A percentile compares a stretch with the other conserved stretches of the same genome.
phyloP scores from a whole-genome alignment of 2,329 filamentous ascomycete genomes.

The Mollisiaceae sp. region DNA sequence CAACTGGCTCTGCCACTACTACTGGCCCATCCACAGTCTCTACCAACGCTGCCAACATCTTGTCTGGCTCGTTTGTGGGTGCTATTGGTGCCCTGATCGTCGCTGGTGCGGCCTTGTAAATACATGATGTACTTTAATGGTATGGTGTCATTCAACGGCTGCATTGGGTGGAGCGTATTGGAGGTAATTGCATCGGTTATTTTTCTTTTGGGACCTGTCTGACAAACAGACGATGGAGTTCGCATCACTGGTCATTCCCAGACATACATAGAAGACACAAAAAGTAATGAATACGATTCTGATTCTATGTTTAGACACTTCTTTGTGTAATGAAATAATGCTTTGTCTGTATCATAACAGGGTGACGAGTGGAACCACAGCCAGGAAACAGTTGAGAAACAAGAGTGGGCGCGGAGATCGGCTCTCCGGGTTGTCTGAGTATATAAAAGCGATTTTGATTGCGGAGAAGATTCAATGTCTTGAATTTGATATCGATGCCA shows the following conservation, averaged over 20 bases:
- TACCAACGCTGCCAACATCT: conserved; percentile 24
- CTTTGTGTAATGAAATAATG: no score
- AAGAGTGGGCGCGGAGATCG: no score
- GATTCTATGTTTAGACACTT: background rate
- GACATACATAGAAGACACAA: conserved; percentile 18
- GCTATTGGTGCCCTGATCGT: conserved; percentile 31
- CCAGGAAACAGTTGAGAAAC: no score
- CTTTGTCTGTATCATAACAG: no score
- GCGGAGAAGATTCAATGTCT: no score
- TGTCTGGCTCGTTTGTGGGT: conserved; percentile 32
- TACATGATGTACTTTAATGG: conserved; percentile 14
- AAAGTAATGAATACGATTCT: conserved; percentile 19
- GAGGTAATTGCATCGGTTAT: conserved; percentile 14
- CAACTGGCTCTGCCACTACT: conserved; percentile 19
- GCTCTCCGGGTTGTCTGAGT: no score
- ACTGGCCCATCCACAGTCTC: conserved; percentile 10
- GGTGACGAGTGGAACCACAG: no score
- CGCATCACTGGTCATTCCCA: conserved; percentile 16
- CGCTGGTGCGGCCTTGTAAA: conserved; percentile 37
- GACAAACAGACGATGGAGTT: background rate
- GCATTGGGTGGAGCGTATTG: conserved; percentile 17
- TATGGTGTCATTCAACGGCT: conserved; percentile 18
- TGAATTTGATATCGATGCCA: no score
- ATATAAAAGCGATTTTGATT: no score
- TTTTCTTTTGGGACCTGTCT: conserved; percentile 9